A percentile compares a stretch with the other conserved stretches of the same genome.
phyloP scores from a whole-genome alignment of 176 grass and related monocot genomes.

The Juncus inflexus region DNA sequence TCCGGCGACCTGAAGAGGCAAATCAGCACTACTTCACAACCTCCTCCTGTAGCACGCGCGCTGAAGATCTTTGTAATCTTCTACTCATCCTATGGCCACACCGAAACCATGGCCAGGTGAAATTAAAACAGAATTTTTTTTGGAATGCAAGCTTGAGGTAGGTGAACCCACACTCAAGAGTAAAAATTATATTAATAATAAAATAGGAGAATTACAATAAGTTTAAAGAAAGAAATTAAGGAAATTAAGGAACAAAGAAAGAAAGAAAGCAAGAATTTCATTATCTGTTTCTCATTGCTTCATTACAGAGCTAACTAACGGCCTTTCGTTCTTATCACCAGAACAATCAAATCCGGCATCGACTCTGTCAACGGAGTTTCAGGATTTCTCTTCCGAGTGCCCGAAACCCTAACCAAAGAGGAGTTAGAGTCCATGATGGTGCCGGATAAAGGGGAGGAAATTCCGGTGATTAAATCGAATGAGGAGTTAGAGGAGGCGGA shows the following conservation, averaged over 20 bases:
- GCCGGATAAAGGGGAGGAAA: not conserved
- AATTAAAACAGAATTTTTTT: too few relatives aligned
- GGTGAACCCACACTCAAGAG: too few relatives aligned
- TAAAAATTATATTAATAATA: too few relatives aligned
- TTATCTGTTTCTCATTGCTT: too few relatives aligned
- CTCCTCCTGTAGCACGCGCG: not conserved
- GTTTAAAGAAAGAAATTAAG: too few relatives aligned
- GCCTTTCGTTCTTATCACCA: too few relatives aligned
- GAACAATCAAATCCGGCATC: conserved; percentile 34
- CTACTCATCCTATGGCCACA: conserved; percentile 50
- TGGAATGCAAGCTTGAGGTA: too few relatives aligned
- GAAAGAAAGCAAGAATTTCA: too few relatives aligned
- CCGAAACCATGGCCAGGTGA: conserved; percentile 29
- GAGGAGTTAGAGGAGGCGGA: conserved; percentile 33
- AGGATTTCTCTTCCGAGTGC: conserved; percentile 34
- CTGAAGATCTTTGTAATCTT: conserved; percentile 41
- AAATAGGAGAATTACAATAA: too few relatives aligned
- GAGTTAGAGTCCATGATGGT: conserved; percentile 40
- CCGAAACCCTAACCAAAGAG: conserved; percentile 37
- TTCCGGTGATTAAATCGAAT: conserved; percentile 24
- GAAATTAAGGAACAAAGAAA: too few relatives aligned
- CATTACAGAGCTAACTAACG: too few relatives aligned
- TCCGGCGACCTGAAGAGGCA: conserved; percentile 16
- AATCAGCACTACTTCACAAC: not conserved
- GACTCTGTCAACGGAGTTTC: conserved; percentile 26